These are phyloP conservation scores for Botrytis medusae DNA, from an alignment of 2,329 filamentous ascomycete genomes.

Conservation along the genomic window DNA sequence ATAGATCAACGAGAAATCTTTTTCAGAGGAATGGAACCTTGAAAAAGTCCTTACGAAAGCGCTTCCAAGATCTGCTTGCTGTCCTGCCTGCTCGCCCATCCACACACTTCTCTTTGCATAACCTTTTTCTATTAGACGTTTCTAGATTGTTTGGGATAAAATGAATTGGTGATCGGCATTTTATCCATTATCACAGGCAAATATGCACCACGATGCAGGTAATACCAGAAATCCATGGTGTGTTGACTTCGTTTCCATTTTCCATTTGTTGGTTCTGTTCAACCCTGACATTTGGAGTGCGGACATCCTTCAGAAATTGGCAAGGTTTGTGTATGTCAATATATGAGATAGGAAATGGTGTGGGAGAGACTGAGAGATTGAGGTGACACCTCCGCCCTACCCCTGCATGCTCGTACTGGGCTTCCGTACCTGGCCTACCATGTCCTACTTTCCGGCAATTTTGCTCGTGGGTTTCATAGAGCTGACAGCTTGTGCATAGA, in stretches of 20 bases:
- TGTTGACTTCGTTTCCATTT: conserved; percentile 3
- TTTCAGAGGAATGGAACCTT: not conserved
- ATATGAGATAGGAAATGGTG: conserved; percentile 3
- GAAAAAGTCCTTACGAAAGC: not conserved
- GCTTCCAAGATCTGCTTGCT: not conserved
- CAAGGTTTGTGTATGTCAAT: conserved; percentile 6
- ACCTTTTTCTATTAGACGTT: not conserved
- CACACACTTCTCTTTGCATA: not conserved
- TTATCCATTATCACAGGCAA: conserved; percentile 3
- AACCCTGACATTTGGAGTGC: not conserved
- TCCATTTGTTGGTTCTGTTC: conserved; percentile 3
- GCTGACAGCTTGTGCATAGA: conserved; percentile 17
- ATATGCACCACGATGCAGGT: conserved; percentile 11
- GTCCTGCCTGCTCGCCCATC: not conserved
- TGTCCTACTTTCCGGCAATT: conserved; percentile 18
- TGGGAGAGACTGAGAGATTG: conserved; percentile 1
- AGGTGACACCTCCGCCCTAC: conserved; percentile 16
- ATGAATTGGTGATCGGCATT: conserved; percentile 7
- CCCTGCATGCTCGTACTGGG: conserved; percentile 17
- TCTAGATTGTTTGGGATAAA: conserved; percentile 15
- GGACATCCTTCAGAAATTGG: conserved; percentile 8
- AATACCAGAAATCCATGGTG: conserved; percentile 11
- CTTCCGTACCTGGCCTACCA: conserved; percentile 3
- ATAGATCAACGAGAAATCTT: not conserved
- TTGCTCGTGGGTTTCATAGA: conserved; percentile 1